Evolutionary conservation across 371 early-diverging fungal genomes (phyloP).

Genomic region (Apophysomyces sp.): DNA sequence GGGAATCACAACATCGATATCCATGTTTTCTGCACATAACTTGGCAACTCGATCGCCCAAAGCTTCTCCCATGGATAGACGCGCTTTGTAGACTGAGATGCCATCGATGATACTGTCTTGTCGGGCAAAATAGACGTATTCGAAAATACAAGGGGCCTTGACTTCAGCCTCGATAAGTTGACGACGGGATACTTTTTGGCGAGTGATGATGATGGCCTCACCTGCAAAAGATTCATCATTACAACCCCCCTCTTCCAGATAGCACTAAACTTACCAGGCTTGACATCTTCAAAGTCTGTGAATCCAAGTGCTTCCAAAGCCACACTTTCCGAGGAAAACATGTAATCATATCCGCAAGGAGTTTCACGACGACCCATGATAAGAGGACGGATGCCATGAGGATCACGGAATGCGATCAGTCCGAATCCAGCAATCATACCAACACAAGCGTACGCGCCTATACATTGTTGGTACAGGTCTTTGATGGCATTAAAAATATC

Average conservation of each 20-base stretch:
- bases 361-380: constrained; percentile 81
- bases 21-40: constrained; percentile 67
- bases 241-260: neutral
- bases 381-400: constrained; percentile 94
- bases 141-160: constrained; percentile 95
- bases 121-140: constrained; percentile 98
- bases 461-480: constrained; percentile 77
- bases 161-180: constrained; percentile 53
- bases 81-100: constrained; percentile 96
- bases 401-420: constrained; percentile 91
- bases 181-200: constrained; percentile 63
- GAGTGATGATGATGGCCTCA: constrained; percentile 91
- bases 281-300: constrained; percentile 83
- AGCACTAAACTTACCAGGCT: constrained; percentile 56
- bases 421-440: constrained; percentile 96
- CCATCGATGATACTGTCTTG: constrained; percentile 98
- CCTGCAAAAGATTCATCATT: constrained; percentile 29
- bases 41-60: constrained; percentile 79
- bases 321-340: constrained; percentile 96
- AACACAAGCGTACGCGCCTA: constrained; percentile 92
- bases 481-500: constrained; percentile 94
- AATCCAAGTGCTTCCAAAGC: constrained; percentile 89
- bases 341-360: constrained; percentile 75
- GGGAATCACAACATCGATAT: constrained; percentile 97
- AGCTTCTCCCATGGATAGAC: constrained; percentile 96